Base-by-base conservation (phyloP, 2,329 filamentous ascomycete species). In the Dothistroma pini region DNA sequence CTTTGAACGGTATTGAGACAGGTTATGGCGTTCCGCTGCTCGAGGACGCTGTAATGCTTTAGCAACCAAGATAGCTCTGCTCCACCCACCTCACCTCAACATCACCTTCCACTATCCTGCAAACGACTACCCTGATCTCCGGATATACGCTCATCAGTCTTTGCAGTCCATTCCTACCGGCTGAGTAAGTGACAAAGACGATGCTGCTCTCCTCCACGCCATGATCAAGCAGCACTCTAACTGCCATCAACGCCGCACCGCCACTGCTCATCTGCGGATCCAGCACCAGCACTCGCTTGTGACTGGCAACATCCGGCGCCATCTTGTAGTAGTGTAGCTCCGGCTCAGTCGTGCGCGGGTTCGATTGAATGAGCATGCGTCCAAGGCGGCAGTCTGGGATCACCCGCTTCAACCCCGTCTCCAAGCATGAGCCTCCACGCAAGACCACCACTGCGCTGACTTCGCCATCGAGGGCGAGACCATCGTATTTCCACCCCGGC, bases 241-340 rank as follows among this genome's bases (percentile, higher is more conserved):
- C 93, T 0, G 95, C 92, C 95, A 99, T 99, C 60, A 99, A 79
- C 4, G 86, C 86, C 12, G 86, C 85, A 38, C 93, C 93, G 49
- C 95, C 95, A 63, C 89, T 93, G 29, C 91, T 91, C 89, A 97
- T 97, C 74, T 99, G 95, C 14, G 93, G 88, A 75, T 97, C 95
- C 21, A 97, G 80, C 8, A 99, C 80, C 62, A 99, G 80, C 19
- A 99, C 91, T 54, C 89, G 89, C 66, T 90, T 87, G 71, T 96
- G 89, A 48, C 83, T 76, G 62, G 84, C 78, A 59, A 97, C 89
- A 63, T 91, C 84, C 2, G 84, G 80, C 0, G 91, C 89, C 3
- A 99, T 80, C 66, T 90, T 90, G 61, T 93, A 83, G 73, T 93
- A 97, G 75, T 97, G 93, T 56, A 99, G 79, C 75, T 97, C 93